Base-by-base conservation (phyloP, 2,329 filamentous ascomycete genomes). In the Aspergillus eucalypticola region DNA sequence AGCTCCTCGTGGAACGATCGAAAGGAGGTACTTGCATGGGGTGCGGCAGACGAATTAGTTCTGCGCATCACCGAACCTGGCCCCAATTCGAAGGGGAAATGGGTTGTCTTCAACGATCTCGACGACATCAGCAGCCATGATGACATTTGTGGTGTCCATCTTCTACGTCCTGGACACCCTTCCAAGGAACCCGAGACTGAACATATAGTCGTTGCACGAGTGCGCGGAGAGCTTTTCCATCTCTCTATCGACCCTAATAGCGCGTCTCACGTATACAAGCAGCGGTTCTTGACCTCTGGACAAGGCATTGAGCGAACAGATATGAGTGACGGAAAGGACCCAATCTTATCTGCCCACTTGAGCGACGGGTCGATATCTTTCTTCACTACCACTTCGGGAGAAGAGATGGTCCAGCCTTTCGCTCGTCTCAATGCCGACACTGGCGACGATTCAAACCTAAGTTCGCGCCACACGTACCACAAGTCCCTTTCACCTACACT, bases 21-120 rank as follows among this genome's bases (percentile, higher is more conserved):
- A 64, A 81, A 78, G 66, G 85, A 88, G 67, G 80, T 85, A 0
- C 70, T 89, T 7, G 83, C 81, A 2, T 87, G 84, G 81, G 85
- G 85, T 55, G 86, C 86, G 11, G 86, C 84, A 1, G 82, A 86
- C 2, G 80, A 85, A 59, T 69, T 89, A 8, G 73, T 83, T 4
- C 62, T 86, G 59, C 76, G 83, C 19, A 75, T 80, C 10, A 82
- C 80, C 65, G 75, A 81, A 56, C 77, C 77, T 23, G 80, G 77
- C 11, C 63, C 53, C 56, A 66, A 62, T 15, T 58, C 42, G 49
- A 67, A 70, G 56, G 74, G 73, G 58, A 70, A 71, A 32, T 87
- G 84, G 83, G 76, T 79, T 38, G 77, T 80, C 2, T 86, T 85
- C 65, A 80, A 80, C 58, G 81, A 84, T 13, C 72, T 82, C 5